phyloP scores from a whole-genome alignment of 1,139 yeast genomes.

The Yamadazyma trypodendri region DNA sequence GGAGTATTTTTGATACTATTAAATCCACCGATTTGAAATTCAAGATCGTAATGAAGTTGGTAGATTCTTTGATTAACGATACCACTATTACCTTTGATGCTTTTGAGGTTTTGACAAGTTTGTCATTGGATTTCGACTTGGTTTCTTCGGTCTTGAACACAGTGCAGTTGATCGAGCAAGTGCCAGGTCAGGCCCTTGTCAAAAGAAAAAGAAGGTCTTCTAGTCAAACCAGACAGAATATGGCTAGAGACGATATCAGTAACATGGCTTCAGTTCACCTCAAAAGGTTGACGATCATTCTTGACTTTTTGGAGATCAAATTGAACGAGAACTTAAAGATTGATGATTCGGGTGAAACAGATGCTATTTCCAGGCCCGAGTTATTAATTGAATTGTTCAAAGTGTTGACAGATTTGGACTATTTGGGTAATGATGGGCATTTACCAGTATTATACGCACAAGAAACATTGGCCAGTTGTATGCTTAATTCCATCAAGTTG shows the following conservation, averaged over 20 bases:
- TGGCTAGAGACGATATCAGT: slow-evolving; percentile 70
- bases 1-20: slow-evolving; percentile 52
- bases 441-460: slow-evolving; percentile 89
- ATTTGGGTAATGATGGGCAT: slow-evolving; percentile 87
- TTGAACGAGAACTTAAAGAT: slow-evolving; percentile 22
- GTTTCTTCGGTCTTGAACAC: slow-evolving; percentile 51
- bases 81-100: slow-evolving; percentile 45
- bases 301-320: slow-evolving; percentile 71
- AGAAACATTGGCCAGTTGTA: slow-evolving; percentile 85
- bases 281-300: slow-evolving; percentile 70
- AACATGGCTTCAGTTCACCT: slow-evolving; percentile 75
- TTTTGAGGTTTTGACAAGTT: slow-evolving; percentile 47
- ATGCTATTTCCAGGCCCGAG: slow-evolving; percentile 40
- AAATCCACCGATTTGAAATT: slow-evolving; percentile 55
- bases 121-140: slow-evolving; percentile 45
- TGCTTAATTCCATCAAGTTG: slow-evolving; percentile 65
- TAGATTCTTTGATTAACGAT: slow-evolving; percentile 53
- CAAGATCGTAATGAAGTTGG: slow-evolving; percentile 54
- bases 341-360: slow-evolving; percentile 6
- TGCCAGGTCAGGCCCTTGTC: slow-evolving; percentile 52
- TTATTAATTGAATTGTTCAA: slow-evolving; percentile 61
- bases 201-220: slow-evolving; percentile 82
- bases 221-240: slow-evolving; percentile 67
- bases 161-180: slow-evolving; percentile 44
- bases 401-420: slow-evolving; percentile 79